A percentile compares a stretch with the other conserved stretches of the same genome.
Evolutionary conservation across 129 eudicot genomes (phyloP).

Genomic region (Ambrosia artemisiifolia): DNA sequence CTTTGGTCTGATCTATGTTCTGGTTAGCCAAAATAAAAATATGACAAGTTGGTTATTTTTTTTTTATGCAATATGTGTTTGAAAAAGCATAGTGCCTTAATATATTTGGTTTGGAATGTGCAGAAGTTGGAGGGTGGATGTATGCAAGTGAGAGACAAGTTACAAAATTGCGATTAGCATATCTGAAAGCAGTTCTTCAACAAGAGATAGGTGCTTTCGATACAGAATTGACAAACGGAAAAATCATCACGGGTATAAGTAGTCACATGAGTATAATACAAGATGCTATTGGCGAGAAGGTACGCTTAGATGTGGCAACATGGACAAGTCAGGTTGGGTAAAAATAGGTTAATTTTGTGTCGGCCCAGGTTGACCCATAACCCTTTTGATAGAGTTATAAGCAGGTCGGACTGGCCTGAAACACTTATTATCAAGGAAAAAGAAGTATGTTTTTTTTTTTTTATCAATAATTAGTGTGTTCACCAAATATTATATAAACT

Average conservation of each 20-base stretch:
- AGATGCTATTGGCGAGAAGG: conserved; percentile 93
- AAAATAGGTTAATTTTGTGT: background rate
- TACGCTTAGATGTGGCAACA: conserved; percentile 18
- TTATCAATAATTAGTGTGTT: background rate
- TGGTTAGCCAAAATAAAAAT: background rate
- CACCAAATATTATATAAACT: background rate
- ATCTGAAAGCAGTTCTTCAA: conserved; percentile 58
- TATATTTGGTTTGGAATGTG: conserved; percentile 24
- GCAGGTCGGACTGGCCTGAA: too few relatives aligned
- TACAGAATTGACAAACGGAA: conserved; percentile 65
- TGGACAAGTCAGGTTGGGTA: background rate
- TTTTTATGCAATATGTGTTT: background rate
- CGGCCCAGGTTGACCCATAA: background rate
- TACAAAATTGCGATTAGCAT: conserved; percentile 51
- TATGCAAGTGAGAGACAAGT: conserved; percentile 81
- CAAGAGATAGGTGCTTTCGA: conserved; percentile 85
- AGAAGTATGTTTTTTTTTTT: too few relatives aligned
- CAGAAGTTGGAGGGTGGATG: conserved; percentile 96
- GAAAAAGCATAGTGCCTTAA: background rate
- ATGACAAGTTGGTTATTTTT: background rate
- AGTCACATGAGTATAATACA: conserved; percentile 78
- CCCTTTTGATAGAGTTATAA: background rate
- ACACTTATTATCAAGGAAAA: background rate
- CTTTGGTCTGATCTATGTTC: too few relatives aligned
- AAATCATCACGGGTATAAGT: conserved; percentile 65